phyloP scores from a whole-genome alignment of 352 stramenopile species.

The Phytophthora podocarpi region DNA sequence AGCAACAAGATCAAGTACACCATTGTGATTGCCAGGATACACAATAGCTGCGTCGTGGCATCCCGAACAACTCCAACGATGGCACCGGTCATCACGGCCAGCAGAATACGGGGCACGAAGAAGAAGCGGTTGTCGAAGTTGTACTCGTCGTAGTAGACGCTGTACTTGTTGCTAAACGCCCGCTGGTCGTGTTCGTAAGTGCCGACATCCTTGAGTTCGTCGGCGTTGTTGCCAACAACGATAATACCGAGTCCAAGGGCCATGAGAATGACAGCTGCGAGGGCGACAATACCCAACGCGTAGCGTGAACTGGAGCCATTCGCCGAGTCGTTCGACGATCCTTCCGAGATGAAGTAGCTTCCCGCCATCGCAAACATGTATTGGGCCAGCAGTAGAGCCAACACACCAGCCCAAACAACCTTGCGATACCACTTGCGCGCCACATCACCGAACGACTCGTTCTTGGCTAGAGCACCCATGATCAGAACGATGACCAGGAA shows the following conservation, averaged over 20 bases:
- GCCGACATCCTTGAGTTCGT: constrained; percentile 78
- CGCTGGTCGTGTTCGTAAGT: constrained; percentile 80
- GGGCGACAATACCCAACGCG: constrained; percentile 46
- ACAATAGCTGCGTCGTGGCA: constrained; percentile 74
- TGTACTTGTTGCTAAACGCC: constrained; percentile 82
- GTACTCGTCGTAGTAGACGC: constrained; percentile 90
- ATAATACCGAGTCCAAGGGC: constrained; percentile 72
- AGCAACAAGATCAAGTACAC: constrained; percentile 77
- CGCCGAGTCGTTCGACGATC: constrained; percentile 34
- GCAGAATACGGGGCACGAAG: constrained; percentile 79
- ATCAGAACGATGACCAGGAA: constrained; percentile 69
- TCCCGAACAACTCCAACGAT: constrained; percentile 76
- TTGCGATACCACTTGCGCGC: constrained; percentile 79
- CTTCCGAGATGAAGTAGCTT: constrained; percentile 70
- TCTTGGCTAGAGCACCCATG: constrained; percentile 53
- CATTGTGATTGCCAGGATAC: constrained; percentile 70
- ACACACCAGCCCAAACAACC: constrained; percentile 73
- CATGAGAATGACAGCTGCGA: constrained; percentile 55
- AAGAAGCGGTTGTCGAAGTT: constrained; percentile 91
- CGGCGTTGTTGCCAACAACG: constrained; percentile 63
- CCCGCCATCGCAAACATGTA: constrained; percentile 90
- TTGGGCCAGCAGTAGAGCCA: constrained; percentile 78
- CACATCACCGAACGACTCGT: constrained; percentile 62
- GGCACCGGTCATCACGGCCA: constrained; percentile 70
- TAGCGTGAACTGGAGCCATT: constrained; percentile 45